phyloP scores from a whole-genome alignment of 179 eudicot genomes.

The Silene vulgaris region DNA sequence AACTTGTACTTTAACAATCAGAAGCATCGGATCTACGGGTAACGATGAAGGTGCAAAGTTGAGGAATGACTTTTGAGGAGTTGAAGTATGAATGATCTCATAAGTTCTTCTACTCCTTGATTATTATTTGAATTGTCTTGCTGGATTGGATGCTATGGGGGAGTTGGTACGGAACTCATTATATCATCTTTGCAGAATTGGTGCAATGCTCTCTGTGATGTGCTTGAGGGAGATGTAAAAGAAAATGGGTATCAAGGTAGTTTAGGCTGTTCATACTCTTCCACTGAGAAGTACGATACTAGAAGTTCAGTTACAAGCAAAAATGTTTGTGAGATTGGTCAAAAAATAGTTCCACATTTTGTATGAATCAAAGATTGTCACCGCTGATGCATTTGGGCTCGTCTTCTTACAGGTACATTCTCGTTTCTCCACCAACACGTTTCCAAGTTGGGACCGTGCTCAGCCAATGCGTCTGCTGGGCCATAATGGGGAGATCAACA shows the following conservation, averaged over 20 bases:
- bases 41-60: conserved; percentile 91
- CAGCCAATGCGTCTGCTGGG: conserved; percentile 99
- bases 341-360: not conserved
- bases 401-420: conserved; percentile 66
- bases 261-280: too few species aligned
- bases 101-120: conserved; percentile 98
- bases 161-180: conserved; percentile 87
- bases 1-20: conserved; percentile 78
- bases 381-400: conserved; percentile 14
- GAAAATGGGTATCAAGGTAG: conserved; percentile 32
- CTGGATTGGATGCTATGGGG: conserved; percentile 74
- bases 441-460: conserved; percentile 99
- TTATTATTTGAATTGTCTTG: conserved; percentile 68
- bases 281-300: conserved; percentile 25
- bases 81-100: conserved; percentile 45
- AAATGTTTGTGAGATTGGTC: conserved; percentile 22
- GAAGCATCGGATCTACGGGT: conserved; percentile 83
- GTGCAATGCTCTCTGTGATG: conserved; percentile 45
- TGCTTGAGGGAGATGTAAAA: conserved; percentile 53
- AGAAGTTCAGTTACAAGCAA: conserved; percentile 32
- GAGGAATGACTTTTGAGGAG: conserved; percentile 99
- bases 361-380: not conserved
- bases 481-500: conserved; percentile 96
- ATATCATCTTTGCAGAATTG: conserved; percentile 76
- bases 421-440: conserved; percentile 94